phyloP scores from a whole-genome alignment of 371 early-diverging fungal species.

The Lichtheimia ornata region DNA sequence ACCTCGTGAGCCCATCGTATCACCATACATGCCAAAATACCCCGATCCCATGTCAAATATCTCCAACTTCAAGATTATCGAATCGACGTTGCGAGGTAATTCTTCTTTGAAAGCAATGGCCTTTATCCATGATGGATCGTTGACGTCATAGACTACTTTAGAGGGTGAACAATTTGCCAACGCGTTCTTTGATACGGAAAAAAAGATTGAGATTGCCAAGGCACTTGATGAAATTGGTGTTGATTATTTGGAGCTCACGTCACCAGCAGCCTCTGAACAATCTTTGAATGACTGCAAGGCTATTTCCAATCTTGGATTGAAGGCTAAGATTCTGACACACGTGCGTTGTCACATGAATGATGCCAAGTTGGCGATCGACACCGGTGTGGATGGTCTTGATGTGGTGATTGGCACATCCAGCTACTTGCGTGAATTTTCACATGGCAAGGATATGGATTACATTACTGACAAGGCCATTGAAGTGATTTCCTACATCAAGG shows the following conservation, averaged over 20 bases:
- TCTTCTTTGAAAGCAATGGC: background rate
- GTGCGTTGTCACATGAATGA: conserved; percentile 97
- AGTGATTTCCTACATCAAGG: conserved; percentile 90
- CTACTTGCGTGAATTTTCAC: conserved; percentile 90
- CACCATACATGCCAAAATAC: conserved; percentile 61
- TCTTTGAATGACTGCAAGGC: conserved; percentile 85
- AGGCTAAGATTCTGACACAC: conserved; percentile 95
- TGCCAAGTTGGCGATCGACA: conserved; percentile 89
- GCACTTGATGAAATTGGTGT: conserved; percentile 94
- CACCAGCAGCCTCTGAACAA: conserved; percentile 93
- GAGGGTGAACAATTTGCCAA: conserved; percentile 98
- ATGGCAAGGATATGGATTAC: conserved; percentile 95
- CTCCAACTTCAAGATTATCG: conserved; percentile 88
- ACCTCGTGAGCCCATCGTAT: conserved; percentile 29
- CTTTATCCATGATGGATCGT: background rate
- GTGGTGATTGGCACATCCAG: conserved; percentile 95
- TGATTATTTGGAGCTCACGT: conserved; percentile 93
- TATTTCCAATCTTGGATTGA: conserved; percentile 86
- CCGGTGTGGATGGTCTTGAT: conserved; percentile 93
- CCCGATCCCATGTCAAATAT: conserved; percentile 80
- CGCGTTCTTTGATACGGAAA: conserved; percentile 92
- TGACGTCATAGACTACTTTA: conserved; percentile 10
- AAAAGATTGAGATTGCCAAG: conserved; percentile 95
- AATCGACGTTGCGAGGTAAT: conserved; percentile 84
- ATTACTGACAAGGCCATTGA: conserved; percentile 92